These are phyloP conservation scores for Cryptosporidium canis DNA, from an alignment of 169 alveolate genomes.

Conservation along the genomic window DNA sequence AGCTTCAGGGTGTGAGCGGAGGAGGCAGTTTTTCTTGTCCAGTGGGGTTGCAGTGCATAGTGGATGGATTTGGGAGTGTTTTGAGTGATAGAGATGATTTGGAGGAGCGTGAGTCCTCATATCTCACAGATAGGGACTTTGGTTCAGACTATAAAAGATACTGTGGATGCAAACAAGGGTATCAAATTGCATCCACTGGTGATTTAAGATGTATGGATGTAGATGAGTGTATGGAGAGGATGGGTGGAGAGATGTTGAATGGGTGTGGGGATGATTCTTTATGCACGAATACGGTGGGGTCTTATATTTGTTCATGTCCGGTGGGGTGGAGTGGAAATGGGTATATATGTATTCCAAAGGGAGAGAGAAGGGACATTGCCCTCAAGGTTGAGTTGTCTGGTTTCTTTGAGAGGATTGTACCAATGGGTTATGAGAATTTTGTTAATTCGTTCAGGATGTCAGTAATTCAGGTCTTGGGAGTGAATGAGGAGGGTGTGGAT, in stretches of 20 bases:
- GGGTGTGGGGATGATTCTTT: constrained; percentile 69
- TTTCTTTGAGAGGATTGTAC: constrained; percentile 20
- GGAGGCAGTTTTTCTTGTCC: neutral
- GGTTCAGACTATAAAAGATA: neutral
- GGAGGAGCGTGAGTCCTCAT: too few species aligned
- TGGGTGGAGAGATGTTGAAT: constrained; percentile 8
- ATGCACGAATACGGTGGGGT: constrained; percentile 76
- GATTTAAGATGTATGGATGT: constrained; percentile 22
- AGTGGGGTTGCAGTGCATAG: constrained; percentile 33
- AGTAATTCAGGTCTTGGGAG: constrained; percentile 1
- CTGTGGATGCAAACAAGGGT: constrained; percentile 66
- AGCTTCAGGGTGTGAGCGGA: neutral
- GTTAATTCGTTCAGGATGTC: constrained; percentile 21
- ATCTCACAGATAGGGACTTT: too few species aligned
- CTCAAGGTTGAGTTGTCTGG: constrained; percentile 32
- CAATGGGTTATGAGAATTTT: constrained; percentile 22
- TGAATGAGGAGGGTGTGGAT: constrained; percentile 5
- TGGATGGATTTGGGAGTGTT: too few species aligned
- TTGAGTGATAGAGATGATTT: too few species aligned
- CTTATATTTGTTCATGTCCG: constrained; percentile 74
- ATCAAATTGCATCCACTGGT: neutral
- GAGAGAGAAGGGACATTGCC: constrained; percentile 71
- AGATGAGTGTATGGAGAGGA: constrained; percentile 16
- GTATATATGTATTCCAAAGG: constrained; percentile 72
- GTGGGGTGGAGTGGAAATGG: constrained; percentile 75